phyloP scores from a whole-genome alignment of 1,284 basidiomycete species.

The Cystobasidium slooffiae region DNA sequence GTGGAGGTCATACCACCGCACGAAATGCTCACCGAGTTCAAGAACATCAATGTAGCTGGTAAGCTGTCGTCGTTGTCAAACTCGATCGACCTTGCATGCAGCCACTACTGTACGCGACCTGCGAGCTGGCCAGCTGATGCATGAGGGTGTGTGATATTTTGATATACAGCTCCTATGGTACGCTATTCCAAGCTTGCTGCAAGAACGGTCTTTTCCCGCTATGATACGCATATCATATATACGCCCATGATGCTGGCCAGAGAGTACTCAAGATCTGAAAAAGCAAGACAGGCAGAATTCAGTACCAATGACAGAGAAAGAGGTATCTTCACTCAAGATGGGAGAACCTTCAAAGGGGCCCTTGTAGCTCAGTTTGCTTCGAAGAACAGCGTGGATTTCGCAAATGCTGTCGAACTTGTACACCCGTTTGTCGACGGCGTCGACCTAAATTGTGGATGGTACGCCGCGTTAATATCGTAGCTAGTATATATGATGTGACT shows the following conservation, averaged over 20 bases:
- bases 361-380: constrained; percentile 66
- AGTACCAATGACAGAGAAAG: constrained; percentile 62
- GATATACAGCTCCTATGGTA: constrained; percentile 13
- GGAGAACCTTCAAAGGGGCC: constrained; percentile 60
- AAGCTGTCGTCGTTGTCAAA: constrained; percentile 29
- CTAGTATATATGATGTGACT: background rate
- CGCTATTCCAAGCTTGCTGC: constrained; percentile 67
- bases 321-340: constrained; percentile 58
- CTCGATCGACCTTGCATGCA: too few relatives aligned
- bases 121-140: constrained; percentile 5
- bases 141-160: background rate
- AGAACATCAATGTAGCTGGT: constrained; percentile 61
- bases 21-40: constrained; percentile 59
- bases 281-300: constrained; percentile 64
- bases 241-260: constrained; percentile 67
- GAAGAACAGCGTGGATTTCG: constrained; percentile 61
- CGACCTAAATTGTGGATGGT: constrained; percentile 64
- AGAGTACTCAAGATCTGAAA: constrained; percentile 64
- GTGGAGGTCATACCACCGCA: constrained; percentile 57
- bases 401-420: constrained; percentile 65
- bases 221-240: constrained; percentile 65
- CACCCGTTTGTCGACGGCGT: constrained; percentile 63
- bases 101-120: too few relatives aligned
- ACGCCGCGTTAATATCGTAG: background rate
- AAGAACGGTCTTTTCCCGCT: constrained; percentile 63